A percentile compares a stretch with the other conserved stretches of the same genome.
Evolutionary conservation across 2,329 filamentous ascomycete species (phyloP).

Genomic region (Shiraia sp.): DNA sequence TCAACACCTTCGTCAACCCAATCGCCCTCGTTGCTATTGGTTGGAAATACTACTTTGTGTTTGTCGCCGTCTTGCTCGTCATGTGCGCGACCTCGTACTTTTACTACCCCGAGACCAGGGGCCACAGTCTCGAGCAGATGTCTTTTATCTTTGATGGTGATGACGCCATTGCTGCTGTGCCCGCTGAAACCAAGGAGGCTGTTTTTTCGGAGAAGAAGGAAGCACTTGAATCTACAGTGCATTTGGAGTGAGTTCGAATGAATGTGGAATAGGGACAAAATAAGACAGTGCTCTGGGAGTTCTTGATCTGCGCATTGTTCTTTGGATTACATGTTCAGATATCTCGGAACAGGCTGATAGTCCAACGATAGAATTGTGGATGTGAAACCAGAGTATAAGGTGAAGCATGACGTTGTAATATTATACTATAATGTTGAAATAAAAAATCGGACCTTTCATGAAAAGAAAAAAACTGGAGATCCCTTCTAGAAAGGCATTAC

Average conservation of each 20-base stretch:
- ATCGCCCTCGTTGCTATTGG: constrained; percentile 20
- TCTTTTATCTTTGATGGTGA: constrained; percentile 11
- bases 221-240: not conserved
- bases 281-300: no score
- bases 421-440: no score
- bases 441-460: no score
- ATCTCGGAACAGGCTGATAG: no score
- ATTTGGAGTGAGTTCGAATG: not conserved
- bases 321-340: no score
- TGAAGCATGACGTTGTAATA: no score
- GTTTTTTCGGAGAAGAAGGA: not conserved
- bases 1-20: constrained; percentile 14
- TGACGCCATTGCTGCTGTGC: constrained; percentile 33
- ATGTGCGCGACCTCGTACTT: constrained; percentile 5
- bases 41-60: constrained; percentile 32
- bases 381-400: no score
- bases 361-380: no score
- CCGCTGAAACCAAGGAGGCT: not conserved
- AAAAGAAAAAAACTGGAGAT: no score
- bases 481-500: no score
- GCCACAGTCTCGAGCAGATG: constrained; percentile 9
- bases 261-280: no score
- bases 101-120: constrained; percentile 12
- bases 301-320: no score
- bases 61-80: not conserved